A percentile compares a stretch with the other conserved stretches of the same genome.
phyloP scores from a whole-genome alignment of 2,329 filamentous ascomycete species.

The Calonectria leucothoes region DNA sequence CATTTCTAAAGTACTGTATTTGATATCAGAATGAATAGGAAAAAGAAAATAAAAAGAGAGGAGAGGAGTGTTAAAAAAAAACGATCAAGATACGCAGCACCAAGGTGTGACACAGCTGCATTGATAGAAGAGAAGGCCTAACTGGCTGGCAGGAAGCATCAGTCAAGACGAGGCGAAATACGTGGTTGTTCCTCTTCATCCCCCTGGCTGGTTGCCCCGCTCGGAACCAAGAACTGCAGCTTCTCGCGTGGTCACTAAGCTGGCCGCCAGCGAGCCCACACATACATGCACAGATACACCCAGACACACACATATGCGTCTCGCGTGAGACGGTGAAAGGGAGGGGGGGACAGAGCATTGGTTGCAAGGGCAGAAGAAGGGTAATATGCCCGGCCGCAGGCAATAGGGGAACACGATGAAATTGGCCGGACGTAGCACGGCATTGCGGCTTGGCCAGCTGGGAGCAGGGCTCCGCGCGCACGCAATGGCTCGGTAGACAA shows the following conservation, averaged over 20 bases:
- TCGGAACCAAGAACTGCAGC: not conserved
- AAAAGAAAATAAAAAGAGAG: not conserved
- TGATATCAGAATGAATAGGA: not conserved
- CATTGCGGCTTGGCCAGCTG: not conserved
- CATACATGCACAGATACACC: not conserved
- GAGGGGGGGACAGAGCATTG: not conserved
- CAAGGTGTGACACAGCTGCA: no score
- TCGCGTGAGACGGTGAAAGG: not conserved
- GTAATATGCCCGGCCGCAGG: not conserved
- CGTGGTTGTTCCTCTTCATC: not conserved
- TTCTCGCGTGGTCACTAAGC: conserved; percentile 3
- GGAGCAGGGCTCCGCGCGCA: not conserved
- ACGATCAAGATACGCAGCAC: not conserved
- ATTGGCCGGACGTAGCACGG: not conserved
- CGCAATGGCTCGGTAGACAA: not conserved
- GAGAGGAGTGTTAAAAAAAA: not conserved
- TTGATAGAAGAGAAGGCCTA: not conserved
- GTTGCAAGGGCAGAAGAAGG: not conserved
- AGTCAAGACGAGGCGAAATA: not conserved
- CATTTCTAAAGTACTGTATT: not conserved
- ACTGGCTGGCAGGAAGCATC: not conserved
- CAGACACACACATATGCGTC: not conserved
- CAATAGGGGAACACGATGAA: not conserved
- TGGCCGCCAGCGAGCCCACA: not conserved
- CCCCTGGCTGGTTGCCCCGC: not conserved